Percentiles rank a stretch among this genome's conserved stretches.
These are phyloP conservation scores for Pseudocercospora cruenta DNA, from an alignment of 2,329 filamentous ascomycete genomes.

Conservation along the genomic window DNA sequence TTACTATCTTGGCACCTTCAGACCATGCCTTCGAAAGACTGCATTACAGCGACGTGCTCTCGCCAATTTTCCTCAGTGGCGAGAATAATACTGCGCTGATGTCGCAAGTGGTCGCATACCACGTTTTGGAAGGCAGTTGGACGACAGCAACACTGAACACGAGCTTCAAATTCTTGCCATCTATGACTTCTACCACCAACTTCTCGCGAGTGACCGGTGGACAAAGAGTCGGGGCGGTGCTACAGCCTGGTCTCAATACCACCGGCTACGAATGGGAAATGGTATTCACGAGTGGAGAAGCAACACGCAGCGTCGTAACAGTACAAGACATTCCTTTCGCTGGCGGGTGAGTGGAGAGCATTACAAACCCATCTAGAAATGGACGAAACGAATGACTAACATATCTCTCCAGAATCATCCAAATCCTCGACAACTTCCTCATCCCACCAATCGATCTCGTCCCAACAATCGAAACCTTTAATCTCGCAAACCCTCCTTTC, in stretches of 20 bases:
- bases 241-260: conserved; percentile 23
- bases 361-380: too few species aligned
- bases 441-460: conserved; percentile 53
- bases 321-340: conserved; percentile 35
- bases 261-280: conserved; percentile 28
- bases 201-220: conserved; percentile 57
- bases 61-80: conserved; percentile 10
- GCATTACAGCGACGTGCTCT: conserved; percentile 28
- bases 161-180: conserved; percentile 47
- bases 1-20: conserved; percentile 45
- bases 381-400: too few species aligned
- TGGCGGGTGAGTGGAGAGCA: conserved; percentile 57
- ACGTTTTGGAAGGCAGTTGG: conserved; percentile 20
- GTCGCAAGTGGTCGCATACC: conserved; percentile 21
- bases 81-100: conserved; percentile 22
- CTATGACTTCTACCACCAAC: conserved; percentile 47
- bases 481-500: conserved; percentile 34
- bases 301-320: conserved; percentile 45
- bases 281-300: conserved; percentile 47
- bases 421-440: conserved; percentile 58
- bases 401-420: conserved; percentile 51
- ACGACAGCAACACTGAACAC: conserved; percentile 22
- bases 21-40: conserved; percentile 42
- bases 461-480: conserved; percentile 41
- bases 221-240: conserved; percentile 51